phyloP scores from a whole-genome alignment of 1,284 basidiomycete genomes.

The Pulveroboletus sp. region DNA sequence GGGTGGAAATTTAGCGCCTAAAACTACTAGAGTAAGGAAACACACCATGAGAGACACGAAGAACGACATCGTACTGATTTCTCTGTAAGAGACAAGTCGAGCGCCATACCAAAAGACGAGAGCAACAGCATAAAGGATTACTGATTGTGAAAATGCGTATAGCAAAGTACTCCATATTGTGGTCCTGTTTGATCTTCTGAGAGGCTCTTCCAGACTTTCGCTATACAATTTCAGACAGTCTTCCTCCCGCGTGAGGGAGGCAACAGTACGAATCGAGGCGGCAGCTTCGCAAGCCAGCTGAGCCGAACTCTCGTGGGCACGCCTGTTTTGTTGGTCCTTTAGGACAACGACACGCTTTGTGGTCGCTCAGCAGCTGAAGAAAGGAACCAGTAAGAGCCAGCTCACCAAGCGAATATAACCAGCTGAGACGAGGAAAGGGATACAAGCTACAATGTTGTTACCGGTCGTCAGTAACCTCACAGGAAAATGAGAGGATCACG shows the following conservation, averaged over 20 bases:
- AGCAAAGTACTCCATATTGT: constrained; percentile 76
- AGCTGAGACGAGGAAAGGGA: constrained; percentile 79
- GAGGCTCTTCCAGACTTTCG: constrained; percentile 70
- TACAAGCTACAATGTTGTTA: constrained; percentile 61
- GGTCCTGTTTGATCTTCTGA: constrained; percentile 63
- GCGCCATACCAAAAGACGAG: constrained; percentile 89
- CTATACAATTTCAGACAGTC: constrained; percentile 78
- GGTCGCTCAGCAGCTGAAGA: constrained; percentile 10
- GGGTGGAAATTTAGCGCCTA: not conserved
- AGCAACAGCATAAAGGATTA: constrained; percentile 82
- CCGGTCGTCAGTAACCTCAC: constrained; percentile 20
- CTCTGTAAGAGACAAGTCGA: constrained; percentile 57
- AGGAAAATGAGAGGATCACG: constrained; percentile 22
- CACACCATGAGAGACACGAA: constrained; percentile 83
- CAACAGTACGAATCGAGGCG: constrained; percentile 92
- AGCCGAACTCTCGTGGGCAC: constrained; percentile 80
- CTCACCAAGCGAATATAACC: constrained; percentile 86
- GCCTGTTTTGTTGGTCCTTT: constrained; percentile 88
- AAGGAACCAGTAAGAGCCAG: constrained; percentile 8
- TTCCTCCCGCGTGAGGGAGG: constrained; percentile 83
- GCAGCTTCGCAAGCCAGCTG: constrained; percentile 94
- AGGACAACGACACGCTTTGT: constrained; percentile 73
- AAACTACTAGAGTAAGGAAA: constrained; percentile 19
- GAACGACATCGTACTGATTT: constrained; percentile 71
- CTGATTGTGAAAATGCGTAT: constrained; percentile 80